Evolutionary conservation across 768 basidiomycete genomes (phyloP).

Genomic region (Clavaria fumosa): DNA sequence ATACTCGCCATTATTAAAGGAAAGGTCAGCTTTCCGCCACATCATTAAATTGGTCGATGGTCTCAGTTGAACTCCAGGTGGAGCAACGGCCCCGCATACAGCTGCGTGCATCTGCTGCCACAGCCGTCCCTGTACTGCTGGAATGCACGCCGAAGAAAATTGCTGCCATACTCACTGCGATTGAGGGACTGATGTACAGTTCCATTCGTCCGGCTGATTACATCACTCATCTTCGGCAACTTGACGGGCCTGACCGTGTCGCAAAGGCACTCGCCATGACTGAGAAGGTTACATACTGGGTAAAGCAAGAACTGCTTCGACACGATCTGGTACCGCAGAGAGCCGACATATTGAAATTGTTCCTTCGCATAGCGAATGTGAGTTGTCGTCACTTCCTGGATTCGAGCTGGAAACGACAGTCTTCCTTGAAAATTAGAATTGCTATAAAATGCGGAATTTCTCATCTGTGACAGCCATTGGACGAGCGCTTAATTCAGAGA

Average conservation of each 20-base stretch:
- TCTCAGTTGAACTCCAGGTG: no score
- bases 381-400: neutral
- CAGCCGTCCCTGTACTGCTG: neutral
- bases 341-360: constrained; percentile 3
- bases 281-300: constrained; percentile 6
- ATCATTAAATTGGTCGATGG: no score
- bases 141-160: constrained; percentile 4
- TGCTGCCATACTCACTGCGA: constrained; percentile 1
- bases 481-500: constrained; percentile 2
- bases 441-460: constrained; percentile 6
- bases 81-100: no score
- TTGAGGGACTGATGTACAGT: constrained; percentile 3
- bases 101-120: no score
- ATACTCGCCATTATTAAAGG: constrained; percentile 1
- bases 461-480: constrained; percentile 4
- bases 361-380: constrained; percentile 5
- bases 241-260: constrained; percentile 3
- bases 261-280: neutral
- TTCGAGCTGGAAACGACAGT: neutral
- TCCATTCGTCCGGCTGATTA: constrained; percentile 6
- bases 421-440: neutral
- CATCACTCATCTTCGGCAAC: constrained; percentile 3
- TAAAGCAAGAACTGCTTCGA: constrained; percentile 5
- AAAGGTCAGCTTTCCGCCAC: neutral
- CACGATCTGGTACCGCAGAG: constrained; percentile 3